phyloP scores from a whole-genome alignment of 2,329 filamentous ascomycete species.

The Pochonia chlamydosporia region DNA sequence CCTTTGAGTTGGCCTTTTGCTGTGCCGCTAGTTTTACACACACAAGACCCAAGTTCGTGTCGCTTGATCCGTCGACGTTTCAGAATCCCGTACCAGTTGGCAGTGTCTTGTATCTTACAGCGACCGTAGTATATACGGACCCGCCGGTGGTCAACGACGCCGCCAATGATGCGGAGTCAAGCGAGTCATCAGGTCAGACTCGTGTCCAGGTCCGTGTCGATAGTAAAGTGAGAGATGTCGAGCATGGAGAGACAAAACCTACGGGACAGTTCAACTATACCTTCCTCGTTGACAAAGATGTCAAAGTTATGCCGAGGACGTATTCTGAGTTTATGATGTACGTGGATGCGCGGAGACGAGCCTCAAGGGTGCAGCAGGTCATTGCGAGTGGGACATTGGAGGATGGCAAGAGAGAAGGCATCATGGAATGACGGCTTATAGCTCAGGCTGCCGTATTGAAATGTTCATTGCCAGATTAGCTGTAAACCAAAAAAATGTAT shows the following conservation, averaged over 20 bases:
- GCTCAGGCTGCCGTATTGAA: no score
- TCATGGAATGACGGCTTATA: no score
- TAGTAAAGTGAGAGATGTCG: constrained; percentile 24
- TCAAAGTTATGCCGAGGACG: constrained; percentile 22
- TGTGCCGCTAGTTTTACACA: constrained; percentile 25
- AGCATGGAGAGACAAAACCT: constrained; percentile 21
- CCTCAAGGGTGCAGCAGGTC: background rate
- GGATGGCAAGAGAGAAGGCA: background rate
- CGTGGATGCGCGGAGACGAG: constrained; percentile 22
- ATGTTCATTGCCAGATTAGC: no score
- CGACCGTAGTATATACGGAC: constrained; percentile 23
- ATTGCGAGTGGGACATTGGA: background rate
- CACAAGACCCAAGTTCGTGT: constrained; percentile 23
- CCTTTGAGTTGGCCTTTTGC: constrained; percentile 24
- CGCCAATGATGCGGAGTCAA: constrained; percentile 15
- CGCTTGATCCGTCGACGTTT: constrained; percentile 23
- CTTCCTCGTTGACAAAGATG: constrained; percentile 20
- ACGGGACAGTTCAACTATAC: constrained; percentile 26
- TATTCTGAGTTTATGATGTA: constrained; percentile 26
- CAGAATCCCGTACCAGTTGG: constrained; percentile 23
- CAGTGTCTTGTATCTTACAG: constrained; percentile 22
- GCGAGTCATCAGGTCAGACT: constrained; percentile 17
- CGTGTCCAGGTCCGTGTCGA: constrained; percentile 23
- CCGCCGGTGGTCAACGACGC: constrained; percentile 22
- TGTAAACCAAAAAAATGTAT: no score